Conservation (phyloP, 1,284 basidiomycete genomes). For the Sporisorium scitamineum region DNA sequence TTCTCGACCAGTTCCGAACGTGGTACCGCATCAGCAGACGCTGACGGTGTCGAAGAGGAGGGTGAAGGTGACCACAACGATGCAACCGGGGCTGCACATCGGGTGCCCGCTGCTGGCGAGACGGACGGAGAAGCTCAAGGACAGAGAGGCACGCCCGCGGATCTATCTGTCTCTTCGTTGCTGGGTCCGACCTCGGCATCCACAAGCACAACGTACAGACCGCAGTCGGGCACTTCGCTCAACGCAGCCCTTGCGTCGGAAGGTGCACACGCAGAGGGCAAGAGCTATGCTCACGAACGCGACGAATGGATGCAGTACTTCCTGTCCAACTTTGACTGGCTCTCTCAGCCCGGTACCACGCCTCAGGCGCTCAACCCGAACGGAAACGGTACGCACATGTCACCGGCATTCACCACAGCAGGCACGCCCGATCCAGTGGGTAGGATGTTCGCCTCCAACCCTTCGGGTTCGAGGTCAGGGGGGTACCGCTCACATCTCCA, state of each 20-base stretch:
- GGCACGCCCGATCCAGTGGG: not conserved
- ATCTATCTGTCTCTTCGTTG: slow-evolving; percentile 27
- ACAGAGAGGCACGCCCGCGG: slow-evolving; percentile 14
- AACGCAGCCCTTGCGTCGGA: slow-evolving; percentile 3
- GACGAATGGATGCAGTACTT: slow-evolving; percentile 57
- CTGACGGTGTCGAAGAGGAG: not conserved
- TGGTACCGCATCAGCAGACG: slow-evolving; percentile 22
- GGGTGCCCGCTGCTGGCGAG: not conserved
- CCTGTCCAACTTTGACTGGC: slow-evolving; percentile 51
- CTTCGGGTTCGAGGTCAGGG: not conserved
- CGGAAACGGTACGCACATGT: slow-evolving; percentile 8
- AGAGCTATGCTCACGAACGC: slow-evolving; percentile 27
- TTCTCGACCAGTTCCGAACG: slow-evolving; percentile 47
- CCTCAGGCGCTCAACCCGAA: slow-evolving; percentile 11
- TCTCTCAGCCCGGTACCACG: slow-evolving; percentile 21
- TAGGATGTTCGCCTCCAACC: slow-evolving; percentile 6
- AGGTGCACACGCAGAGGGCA: slow-evolving; percentile 6
- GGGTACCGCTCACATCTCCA: slow-evolving; percentile 19
- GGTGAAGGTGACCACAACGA: not conserved
- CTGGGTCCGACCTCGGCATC: slow-evolving; percentile 12
- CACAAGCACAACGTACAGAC: not conserved
- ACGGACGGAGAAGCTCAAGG: not conserved
- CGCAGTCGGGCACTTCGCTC: slow-evolving; percentile 7
- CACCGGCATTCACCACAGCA: slow-evolving; percentile 3
- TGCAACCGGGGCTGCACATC: not conserved